phyloP scores from a whole-genome alignment of 2,329 filamentous ascomycete genomes.

The Parastagonospora avenae region DNA sequence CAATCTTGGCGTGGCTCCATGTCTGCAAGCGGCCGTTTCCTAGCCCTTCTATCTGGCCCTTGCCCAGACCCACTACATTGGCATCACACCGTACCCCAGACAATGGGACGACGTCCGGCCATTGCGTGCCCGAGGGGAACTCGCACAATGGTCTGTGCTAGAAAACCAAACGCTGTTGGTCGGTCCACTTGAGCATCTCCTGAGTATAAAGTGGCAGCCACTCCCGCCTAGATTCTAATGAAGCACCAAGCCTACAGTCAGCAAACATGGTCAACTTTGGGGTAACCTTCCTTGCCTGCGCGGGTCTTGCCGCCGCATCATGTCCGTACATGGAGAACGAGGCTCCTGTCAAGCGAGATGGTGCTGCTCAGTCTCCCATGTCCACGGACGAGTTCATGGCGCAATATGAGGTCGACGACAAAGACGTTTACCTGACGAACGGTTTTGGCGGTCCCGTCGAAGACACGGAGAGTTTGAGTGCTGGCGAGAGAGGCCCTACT shows the following conservation, averaged over 20 bases:
- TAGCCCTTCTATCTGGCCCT: neutral
- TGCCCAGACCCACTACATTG: constrained; percentile 3
- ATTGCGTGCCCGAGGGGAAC: constrained; percentile 4
- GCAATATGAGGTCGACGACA: constrained; percentile 46
- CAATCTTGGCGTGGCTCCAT: too few relatives aligned
- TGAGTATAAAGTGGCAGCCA: constrained; percentile 19
- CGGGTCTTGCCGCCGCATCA: constrained; percentile 27
- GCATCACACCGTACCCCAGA: neutral
- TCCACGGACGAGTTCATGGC: constrained; percentile 43
- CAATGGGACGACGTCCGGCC: neutral
- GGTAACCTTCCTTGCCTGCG: constrained; percentile 29
- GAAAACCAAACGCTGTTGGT: neutral
- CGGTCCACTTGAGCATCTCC: neutral
- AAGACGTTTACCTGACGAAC: constrained; percentile 56
- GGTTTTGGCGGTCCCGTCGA: constrained; percentile 71
- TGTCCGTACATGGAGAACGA: constrained; percentile 47
- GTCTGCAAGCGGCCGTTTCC: neutral
- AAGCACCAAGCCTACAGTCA: constrained; percentile 1
- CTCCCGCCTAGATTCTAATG: neutral
- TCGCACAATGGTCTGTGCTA: neutral
- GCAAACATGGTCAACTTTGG: constrained; percentile 31
- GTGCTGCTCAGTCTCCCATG: constrained; percentile 6
- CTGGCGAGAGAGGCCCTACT: constrained; percentile 69
- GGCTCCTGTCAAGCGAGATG: constrained; percentile 35
- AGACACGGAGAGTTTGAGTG: constrained; percentile 69